These are phyloP conservation scores for Bipolaris cookei DNA, from an alignment of 2,329 filamentous ascomycete genomes.

Conservation along the genomic window DNA sequence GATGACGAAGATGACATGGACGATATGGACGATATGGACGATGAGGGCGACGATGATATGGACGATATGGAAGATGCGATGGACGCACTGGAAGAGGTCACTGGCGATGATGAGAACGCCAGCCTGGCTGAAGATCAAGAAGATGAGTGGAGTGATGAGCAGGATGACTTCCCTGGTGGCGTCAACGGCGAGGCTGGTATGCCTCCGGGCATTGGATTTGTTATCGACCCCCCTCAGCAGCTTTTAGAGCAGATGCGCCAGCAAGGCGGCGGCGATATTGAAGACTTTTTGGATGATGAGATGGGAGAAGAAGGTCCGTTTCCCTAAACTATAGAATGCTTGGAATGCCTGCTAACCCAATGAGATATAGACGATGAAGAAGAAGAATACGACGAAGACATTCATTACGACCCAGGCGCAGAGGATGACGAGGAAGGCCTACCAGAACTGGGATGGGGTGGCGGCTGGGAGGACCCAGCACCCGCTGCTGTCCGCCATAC, in stretches of 20 bases:
- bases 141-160: slow-evolving; percentile 55
- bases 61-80: slow-evolving; percentile 52
- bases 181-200: slow-evolving; percentile 62
- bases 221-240: slow-evolving; percentile 45
- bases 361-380: slow-evolving; percentile 66
- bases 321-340: slow-evolving; percentile 1
- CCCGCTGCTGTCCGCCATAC: slow-evolving; percentile 56
- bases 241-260: slow-evolving; percentile 51
- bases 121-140: slow-evolving; percentile 52
- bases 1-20: slow-evolving; percentile 51
- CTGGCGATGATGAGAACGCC: slow-evolving; percentile 56
- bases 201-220: slow-evolving; percentile 50
- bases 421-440: slow-evolving; percentile 56
- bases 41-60: slow-evolving; percentile 30
- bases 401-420: slow-evolving; percentile 61
- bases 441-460: slow-evolving; percentile 55
- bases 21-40: slow-evolving; percentile 56
- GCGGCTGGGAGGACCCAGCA: slow-evolving; percentile 58
- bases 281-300: slow-evolving; percentile 64
- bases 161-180: slow-evolving; percentile 52
- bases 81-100: slow-evolving; percentile 51
- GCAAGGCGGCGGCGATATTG: slow-evolving; percentile 52
- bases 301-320: slow-evolving; percentile 66
- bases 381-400: slow-evolving; percentile 70
- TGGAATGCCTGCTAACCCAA: slow-evolving; percentile 42